Evolutionary conservation across 805 yeast genomes (phyloP), one percentile per base, ranked within the genome.

Genomic region (Myxozyma melibiosi): DNA sequence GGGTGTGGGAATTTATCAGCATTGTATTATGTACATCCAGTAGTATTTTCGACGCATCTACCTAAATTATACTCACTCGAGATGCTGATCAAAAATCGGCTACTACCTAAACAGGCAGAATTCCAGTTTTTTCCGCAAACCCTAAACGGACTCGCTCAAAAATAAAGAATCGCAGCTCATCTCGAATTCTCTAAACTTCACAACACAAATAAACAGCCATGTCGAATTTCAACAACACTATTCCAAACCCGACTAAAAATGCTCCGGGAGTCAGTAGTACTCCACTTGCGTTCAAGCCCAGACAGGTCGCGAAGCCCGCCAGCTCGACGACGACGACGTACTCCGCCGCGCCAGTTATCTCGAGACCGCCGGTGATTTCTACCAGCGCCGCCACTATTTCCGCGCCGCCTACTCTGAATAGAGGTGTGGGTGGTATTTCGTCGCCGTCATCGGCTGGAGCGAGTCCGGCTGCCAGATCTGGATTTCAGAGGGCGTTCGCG

Each of bases 341-440:
- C 24, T 22, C 50, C n/a, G 40, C 41, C 14, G 50, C 50, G 22
- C 50, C 50, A 18, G 50, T 45, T 13, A 45, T 34, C 20, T 45
- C 40, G 8, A 16, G 25, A 9, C 48, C 48, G 11, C 28, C 48
- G n/a, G 9, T 16, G 8, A 34, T 9, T 33, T 4, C n/a, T 22
- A 9, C 50, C 22, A 45, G 22, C n/a, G 25, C 40, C 13, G 41
- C 50, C 5, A 30, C 16, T 13, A 25, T 14, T 18, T 34, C 31
- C 9, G 14, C 42, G 13, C 18, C 27, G 6, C 9, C 42, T 18
- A n/a, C 13, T 3, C n/a, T n/a, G n/a, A n/a, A n/a, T n/a, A n/a
- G n/a, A n/a, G n/a, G n/a, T n/a, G n/a, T n/a, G n/a, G n/a, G n/a
- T n/a, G n/a, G n/a, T 13, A 25, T 14, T 18, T 34, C 31, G 8